Conservation (phyloP, 345 rosid species). For the Ceriops decandra region DNA sequence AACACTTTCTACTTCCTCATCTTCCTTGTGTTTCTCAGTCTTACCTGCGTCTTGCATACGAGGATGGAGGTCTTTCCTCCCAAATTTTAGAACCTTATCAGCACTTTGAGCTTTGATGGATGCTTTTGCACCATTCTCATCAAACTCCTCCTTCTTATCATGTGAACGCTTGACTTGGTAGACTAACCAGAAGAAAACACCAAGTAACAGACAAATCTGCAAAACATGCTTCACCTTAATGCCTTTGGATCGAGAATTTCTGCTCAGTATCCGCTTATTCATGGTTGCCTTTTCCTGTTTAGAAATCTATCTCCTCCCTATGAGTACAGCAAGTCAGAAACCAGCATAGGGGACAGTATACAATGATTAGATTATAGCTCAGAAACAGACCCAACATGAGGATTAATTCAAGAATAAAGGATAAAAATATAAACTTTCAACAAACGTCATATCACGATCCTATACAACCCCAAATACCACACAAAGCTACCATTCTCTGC, state of each 20-base stretch:
- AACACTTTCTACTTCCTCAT: conserved; percentile 36
- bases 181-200: conserved; percentile 79
- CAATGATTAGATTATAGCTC: not conserved
- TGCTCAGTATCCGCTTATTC: conserved; percentile 58
- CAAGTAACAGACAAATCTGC: conserved; percentile 74
- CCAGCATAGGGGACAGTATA: not conserved
- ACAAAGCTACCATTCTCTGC: not conserved
- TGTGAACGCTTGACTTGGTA: conserved; percentile 89
- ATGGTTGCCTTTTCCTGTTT: conserved; percentile 26
- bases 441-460: not conserved
- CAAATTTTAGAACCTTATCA: conserved; percentile 43
- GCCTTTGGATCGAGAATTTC: conserved; percentile 68
- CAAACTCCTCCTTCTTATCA: conserved; percentile 76
- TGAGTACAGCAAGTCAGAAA: conserved; percentile 6
- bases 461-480: not conserved
- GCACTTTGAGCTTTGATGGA: conserved; percentile 21
- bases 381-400: not conserved
- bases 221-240: conserved; percentile 60
- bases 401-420: too few species aligned
- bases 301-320: conserved; percentile 1
- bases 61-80: conserved; percentile 74
- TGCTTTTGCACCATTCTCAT: conserved; percentile 46
- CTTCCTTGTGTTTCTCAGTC: conserved; percentile 36
- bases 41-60: conserved; percentile 28
- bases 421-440: not conserved